These are phyloP conservation scores for Carex cristatella DNA, from an alignment of 176 grass and related monocot species.

Conservation along the genomic window DNA sequence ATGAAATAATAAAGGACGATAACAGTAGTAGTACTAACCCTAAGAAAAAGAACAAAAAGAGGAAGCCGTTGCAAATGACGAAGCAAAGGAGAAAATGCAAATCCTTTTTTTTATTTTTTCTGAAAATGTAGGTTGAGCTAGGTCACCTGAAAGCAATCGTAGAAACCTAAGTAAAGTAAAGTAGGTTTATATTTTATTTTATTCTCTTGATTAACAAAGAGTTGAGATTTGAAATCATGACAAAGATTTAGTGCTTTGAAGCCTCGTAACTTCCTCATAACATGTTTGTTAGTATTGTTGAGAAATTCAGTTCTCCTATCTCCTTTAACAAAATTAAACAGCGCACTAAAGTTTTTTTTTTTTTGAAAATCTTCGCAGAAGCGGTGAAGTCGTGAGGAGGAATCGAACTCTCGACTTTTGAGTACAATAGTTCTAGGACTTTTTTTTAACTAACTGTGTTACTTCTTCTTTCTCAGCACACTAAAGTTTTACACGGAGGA, in stretches of 20 bases:
- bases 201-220: too few relatives aligned
- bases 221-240: neutral
- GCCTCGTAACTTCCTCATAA: neutral
- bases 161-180: neutral
- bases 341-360: neutral
- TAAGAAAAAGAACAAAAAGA: neutral
- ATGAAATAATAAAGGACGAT: neutral
- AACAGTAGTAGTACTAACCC: neutral
- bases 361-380: too few relatives aligned
- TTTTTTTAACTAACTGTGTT: too few relatives aligned
- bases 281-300: neutral
- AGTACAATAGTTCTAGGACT: too few relatives aligned
- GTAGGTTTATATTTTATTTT: too few relatives aligned
- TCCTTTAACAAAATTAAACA: neutral
- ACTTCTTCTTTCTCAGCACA: too few relatives aligned
- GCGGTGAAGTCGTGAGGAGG: too few relatives aligned
- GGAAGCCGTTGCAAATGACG: neutral
- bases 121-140: neutral
- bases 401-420: too few relatives aligned
- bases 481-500: neutral
- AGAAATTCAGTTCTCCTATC: neutral
- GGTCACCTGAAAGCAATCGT: conserved; percentile 2
- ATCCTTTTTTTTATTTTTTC: neutral
- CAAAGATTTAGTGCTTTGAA: neutral
- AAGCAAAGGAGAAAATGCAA: neutral